Conservation (phyloP, 2,329 filamentous ascomycete genomes). For the Diaporthe sp. region DNA sequence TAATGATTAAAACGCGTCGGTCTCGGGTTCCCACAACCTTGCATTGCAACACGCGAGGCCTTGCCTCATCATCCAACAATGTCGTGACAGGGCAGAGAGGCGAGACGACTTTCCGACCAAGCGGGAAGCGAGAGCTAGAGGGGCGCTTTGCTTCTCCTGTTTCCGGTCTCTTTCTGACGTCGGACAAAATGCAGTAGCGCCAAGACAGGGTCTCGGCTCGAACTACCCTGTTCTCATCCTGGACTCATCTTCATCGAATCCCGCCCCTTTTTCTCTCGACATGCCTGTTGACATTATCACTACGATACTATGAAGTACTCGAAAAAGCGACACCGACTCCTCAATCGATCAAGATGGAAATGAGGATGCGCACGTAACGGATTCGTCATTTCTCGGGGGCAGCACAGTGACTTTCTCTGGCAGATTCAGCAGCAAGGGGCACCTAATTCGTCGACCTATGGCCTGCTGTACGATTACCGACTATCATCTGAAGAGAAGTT, state of each 20-base stretch:
- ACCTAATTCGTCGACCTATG: too few relatives aligned
- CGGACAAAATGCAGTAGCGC: conserved; percentile 19
- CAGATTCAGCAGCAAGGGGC: not conserved
- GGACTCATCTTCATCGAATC: not conserved
- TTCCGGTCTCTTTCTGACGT: conserved; percentile 27
- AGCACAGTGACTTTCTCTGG: not conserved
- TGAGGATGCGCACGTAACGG: not conserved
- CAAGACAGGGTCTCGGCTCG: conserved; percentile 22
- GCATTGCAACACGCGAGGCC: conserved; percentile 5
- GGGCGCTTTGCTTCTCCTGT: conserved; percentile 23
- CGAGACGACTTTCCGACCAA: conserved; percentile 3
- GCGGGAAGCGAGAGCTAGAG: conserved; percentile 1
- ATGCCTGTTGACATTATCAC: not conserved
- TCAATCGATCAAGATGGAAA: not conserved
- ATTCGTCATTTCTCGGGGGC: not conserved
- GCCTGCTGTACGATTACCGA: not conserved
- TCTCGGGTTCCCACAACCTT: conserved; percentile 20
- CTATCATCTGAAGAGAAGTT: not conserved
- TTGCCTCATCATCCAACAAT: conserved; percentile 1
- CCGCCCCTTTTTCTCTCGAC: not conserved
- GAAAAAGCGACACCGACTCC: not conserved
- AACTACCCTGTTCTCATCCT: conserved; percentile 23
- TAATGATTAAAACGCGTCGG: not conserved
- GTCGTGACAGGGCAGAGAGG: conserved; percentile 19
- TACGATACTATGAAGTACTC: not conserved